Base-by-base conservation (phyloP, 305 asterid genomes). In the Stenogyne calaminthoides region DNA sequence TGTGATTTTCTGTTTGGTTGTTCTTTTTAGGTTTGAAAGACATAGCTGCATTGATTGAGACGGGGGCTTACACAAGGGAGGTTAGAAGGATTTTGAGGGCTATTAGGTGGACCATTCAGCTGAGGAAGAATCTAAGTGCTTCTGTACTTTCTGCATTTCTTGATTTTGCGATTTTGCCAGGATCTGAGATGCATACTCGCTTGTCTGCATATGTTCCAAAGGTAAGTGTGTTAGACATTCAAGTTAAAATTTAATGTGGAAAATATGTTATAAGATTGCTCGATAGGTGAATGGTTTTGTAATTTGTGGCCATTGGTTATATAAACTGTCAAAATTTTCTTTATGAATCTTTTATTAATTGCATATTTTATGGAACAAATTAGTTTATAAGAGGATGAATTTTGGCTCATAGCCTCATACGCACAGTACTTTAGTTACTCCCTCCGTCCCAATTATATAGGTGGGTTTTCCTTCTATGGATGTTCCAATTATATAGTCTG, bases 11-110 rank as follows among this genome's bases (percentile, higher is more conserved):
- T 75, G 63, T 68, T 37, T 69, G 59, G 37, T 65, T 61, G 70
- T 37, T 70, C 67, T 3, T 74, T 8, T 67, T 65, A 92, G 98
- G 77, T 76, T 79, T 92, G 94, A 95, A 89, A 80, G 96, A 88
- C 80, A 85, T 92, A 44, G 94, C 88, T 55, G 81, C 86, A 27
- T 67, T 90, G 85, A 80, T 95, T 68, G 99, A 95, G 88, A 82
- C 83, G 49, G 99, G 96, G 7, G 93, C 96, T 18, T 88, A 90
- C 83, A 78, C 88, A 1, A 87, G 97, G 37, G 97, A 95, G 82
- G 86, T 87, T 52, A 82, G 99, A 73, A 81, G 95, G 86, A 87
- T 95, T 63, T 79, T 78, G 37, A 84, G 94, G 76, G 98, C 91
- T 18, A 86, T 88, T 80, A 86, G 98, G 67, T 85, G 80, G 79